Conservation (phyloP, 163 green algal species). For the Trebouxia gelatinosa region DNA sequence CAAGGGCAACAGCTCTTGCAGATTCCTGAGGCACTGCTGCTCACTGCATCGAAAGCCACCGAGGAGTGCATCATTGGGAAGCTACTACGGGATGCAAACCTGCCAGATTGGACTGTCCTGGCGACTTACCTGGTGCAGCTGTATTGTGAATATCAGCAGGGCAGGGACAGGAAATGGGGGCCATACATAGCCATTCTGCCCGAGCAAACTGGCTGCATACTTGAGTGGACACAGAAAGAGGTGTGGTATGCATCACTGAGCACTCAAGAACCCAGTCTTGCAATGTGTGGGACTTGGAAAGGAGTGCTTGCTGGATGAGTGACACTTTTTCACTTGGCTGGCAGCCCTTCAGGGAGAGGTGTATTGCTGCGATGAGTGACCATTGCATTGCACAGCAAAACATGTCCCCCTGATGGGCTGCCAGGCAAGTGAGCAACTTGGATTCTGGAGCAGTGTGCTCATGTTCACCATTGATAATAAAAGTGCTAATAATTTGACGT, state of each 20-base stretch:
- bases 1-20: constrained; percentile 47
- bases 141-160: not conserved
- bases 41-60: constrained; percentile 47
- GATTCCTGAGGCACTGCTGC: constrained; percentile 38
- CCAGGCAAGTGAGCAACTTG: too few species aligned
- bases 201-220: constrained; percentile 43
- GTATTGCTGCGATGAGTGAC: too few species aligned
- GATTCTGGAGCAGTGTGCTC: too few species aligned
- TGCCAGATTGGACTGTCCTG: constrained; percentile 63
- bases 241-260: constrained; percentile 3
- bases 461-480: too few species aligned
- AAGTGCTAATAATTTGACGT: too few species aligned
- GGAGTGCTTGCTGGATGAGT: too few species aligned
- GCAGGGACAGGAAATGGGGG: constrained; percentile 30
- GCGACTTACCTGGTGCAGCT: constrained; percentile 59
- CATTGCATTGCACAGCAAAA: too few species aligned
- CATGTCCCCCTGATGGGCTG: too few species aligned
- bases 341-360: too few species aligned
- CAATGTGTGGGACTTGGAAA: too few species aligned
- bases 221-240: constrained; percentile 58
- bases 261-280: too few species aligned
- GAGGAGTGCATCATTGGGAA: constrained; percentile 24
- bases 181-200: constrained; percentile 55
- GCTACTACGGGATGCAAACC: constrained; percentile 29
- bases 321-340: too few species aligned